Evolutionary conservation across 371 early-diverging fungal genomes (phyloP), one percentile per base, ranked within the genome.

Genomic region (Apophysomyces elegans): DNA sequence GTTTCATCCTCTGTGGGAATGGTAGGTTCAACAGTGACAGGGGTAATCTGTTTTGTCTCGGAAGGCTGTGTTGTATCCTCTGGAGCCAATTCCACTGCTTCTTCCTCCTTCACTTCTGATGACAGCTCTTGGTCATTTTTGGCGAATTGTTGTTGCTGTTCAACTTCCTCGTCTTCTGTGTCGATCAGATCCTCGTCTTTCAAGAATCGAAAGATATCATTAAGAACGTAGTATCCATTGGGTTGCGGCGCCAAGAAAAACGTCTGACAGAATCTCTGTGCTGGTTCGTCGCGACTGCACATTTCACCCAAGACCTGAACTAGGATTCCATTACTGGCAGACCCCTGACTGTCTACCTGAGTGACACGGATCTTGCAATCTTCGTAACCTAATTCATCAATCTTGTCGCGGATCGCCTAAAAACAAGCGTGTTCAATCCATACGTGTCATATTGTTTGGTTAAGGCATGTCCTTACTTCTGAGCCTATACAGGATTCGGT

Each of bases 131-230:
- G 12, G 2, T 26, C 54, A 26, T 45, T 66, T 36, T 67, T 73
- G 54, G 44, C 58, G 18, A 16, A 41, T 35, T 21, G 21, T 21
- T 50, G 54, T 5, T 50, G 21, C 21, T 50, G 54, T 21, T 50
- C 54, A 50, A 7, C 21, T 50, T 50, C 68, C 36, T 58, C 60
- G 18, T 80, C 81, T 4, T 76, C 68, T 2, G 81, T 21, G 7
- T 50, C 54, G 6, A 9, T 9, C 21, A 26, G 21, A 5, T 50
- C 72, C 59, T 92, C 94, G 35, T 97, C 97, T 75, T 91, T 92
- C 66, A 97, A 74, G 83, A 90, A 98, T 58, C 98, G 91, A 82
- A 97, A 91, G 64, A 98, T 95, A 75, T 97, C 97, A 76, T 96
- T 97, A 76, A 92, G 78, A 36, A 97, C 94, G 74, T 89, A 96